These are phyloP conservation scores for Limonium bicolor DNA, from an alignment of 148 eudicot species.

Conservation along the genomic window DNA sequence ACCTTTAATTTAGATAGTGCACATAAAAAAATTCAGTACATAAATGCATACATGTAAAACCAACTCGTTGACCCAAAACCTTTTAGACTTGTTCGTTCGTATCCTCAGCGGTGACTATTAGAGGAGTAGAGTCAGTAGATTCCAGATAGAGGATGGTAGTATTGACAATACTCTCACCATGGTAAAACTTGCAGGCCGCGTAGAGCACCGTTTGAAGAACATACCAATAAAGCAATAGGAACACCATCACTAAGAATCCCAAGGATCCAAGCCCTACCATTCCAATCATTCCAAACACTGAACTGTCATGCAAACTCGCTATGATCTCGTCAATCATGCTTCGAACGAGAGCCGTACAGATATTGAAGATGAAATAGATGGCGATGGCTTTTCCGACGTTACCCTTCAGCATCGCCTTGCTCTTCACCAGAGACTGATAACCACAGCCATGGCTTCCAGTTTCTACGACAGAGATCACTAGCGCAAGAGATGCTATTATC, in stretches of 20 bases:
- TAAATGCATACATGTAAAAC: no score
- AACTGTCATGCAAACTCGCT: no score
- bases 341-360: neutral
- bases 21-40: no score
- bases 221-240: neutral
- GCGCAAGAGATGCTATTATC: neutral
- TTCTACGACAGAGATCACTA: neutral
- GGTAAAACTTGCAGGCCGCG: neutral
- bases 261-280: no score
- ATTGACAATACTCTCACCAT: neutral
- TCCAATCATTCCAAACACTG: no score
- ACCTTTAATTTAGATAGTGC: no score
- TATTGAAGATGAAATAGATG: neutral
- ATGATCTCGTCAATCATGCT: neutral
- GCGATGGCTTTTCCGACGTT: neutral
- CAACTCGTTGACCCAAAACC: no score
- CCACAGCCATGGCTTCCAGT: neutral
- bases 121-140: no score
- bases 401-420: neutral
- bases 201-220: neutral
- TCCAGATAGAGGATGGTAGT: no score
- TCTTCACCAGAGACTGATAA: neutral
- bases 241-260: neutral
- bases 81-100: no score
- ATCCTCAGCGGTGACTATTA: no score